A percentile compares a stretch with the other conserved stretches of the same genome.
Conservation (phyloP, 345 rosid species). For the Hibiscus trionum region DNA sequence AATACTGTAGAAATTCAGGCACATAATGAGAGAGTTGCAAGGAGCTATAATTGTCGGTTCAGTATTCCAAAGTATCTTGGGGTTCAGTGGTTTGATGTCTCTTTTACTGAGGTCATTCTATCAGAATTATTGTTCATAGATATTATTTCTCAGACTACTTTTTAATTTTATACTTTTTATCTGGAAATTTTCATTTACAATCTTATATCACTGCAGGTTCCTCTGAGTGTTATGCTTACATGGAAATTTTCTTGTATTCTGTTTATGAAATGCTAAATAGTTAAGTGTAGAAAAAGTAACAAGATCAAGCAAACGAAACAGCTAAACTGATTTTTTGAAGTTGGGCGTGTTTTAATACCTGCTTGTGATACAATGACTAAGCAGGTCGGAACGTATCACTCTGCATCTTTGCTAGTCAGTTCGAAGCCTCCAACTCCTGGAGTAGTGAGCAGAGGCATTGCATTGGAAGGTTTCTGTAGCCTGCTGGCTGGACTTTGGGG, state of each 20-base stretch:
- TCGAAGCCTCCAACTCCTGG: constrained; percentile 72
- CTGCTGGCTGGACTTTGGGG: constrained; percentile 95
- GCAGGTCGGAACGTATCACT: constrained; percentile 84
- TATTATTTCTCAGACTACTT: background rate
- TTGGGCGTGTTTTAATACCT: background rate
- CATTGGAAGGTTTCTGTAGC: constrained; percentile 88
- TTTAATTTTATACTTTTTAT: background rate
- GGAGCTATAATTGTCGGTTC: constrained; percentile 88
- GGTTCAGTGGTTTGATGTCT: constrained; percentile 77
- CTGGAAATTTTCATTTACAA: background rate
- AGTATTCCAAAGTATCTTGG: constrained; percentile 68
- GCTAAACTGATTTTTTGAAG: background rate
- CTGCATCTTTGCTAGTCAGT: constrained; percentile 55
- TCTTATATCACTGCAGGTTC: constrained; percentile 67
- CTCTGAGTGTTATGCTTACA: constrained; percentile 62
- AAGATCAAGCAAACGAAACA: background rate
- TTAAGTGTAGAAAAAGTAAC: background rate
- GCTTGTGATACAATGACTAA: constrained; percentile 7
- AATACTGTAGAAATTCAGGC: constrained; percentile 66
- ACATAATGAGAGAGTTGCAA: constrained; percentile 91
- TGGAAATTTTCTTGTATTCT: constrained; percentile 32
- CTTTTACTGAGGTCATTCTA: constrained; percentile 58
- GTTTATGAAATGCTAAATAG: constrained; percentile 9
- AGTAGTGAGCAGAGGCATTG: constrained; percentile 90
- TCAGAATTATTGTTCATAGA: constrained; percentile 3